A percentile compares a stretch with the other conserved stretches of the same genome.
Conservation (phyloP, 306 rosid genomes). For the Vigna angularis region DNA sequence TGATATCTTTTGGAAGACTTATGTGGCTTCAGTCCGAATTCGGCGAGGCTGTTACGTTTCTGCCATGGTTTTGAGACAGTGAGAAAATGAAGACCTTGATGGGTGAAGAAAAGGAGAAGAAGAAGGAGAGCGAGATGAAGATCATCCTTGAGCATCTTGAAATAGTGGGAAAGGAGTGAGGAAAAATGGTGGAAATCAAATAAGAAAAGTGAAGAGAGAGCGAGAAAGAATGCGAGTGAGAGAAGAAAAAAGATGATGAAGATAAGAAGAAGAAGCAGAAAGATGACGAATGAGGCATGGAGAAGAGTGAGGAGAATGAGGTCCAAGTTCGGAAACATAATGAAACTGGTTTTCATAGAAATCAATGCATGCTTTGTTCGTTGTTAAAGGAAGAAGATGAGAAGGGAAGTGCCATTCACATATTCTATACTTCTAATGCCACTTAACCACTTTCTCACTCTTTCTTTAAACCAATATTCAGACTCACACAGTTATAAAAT, state of each 20-base stretch:
- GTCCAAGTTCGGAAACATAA: slow-evolving; percentile 52
- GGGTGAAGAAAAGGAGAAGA: slow-evolving; percentile 32
- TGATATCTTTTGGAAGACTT: slow-evolving; percentile 29
- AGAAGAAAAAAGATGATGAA: slow-evolving; percentile 38
- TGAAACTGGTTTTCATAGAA: slow-evolving; percentile 33
- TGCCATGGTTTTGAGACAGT: slow-evolving; percentile 42
- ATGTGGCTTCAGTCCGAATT: slow-evolving; percentile 43
- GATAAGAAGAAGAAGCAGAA: slow-evolving; percentile 36
- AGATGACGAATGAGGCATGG: slow-evolving; percentile 51
- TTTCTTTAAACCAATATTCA: slow-evolving; percentile 15
- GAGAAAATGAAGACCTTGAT: slow-evolving; percentile 41
- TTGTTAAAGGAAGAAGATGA: slow-evolving; percentile 46
- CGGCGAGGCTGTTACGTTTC: slow-evolving; percentile 31
- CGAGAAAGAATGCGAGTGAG: slow-evolving; percentile 35
- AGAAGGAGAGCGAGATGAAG: slow-evolving; percentile 44
- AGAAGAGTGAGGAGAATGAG: slow-evolving; percentile 52
- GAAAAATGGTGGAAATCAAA: slow-evolving; percentile 43
- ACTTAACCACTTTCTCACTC: slow-evolving; percentile 40
- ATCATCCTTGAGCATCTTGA: slow-evolving; percentile 48
- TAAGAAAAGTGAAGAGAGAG: slow-evolving; percentile 33
- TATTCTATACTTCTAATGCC: slow-evolving; percentile 50
- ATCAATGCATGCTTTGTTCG: slow-evolving; percentile 33
- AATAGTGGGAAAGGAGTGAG: neutral
- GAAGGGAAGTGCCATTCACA: slow-evolving; percentile 16
- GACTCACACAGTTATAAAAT: too few species aligned